Evolutionary conservation across 2,329 filamentous ascomycete genomes (phyloP), one percentile per base, ranked within the genome.

Genomic region (Colletotrichum kahawae): DNA sequence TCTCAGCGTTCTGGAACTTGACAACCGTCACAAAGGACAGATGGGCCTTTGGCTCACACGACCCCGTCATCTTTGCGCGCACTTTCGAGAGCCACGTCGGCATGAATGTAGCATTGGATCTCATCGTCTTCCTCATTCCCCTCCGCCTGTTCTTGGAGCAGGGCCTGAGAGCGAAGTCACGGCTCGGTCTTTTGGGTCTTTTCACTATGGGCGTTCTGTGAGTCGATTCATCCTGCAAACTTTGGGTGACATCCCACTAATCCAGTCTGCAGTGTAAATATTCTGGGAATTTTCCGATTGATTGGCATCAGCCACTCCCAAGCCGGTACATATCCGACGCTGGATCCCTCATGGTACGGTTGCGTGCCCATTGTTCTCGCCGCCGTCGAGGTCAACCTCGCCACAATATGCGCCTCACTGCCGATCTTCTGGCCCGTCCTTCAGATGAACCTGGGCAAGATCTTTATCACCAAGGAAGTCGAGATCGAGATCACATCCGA

Each of bases 381-480:
- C 1, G 79, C 78, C 0, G 77, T 84, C 66, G 83, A 85, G 66
- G 79, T 84, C 66, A 80, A 84, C 71, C 34, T 76, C 16, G 74
- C 74, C 6, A 74, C 74, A 4, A 76, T 76, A 1, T 76, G 74
- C 31, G 74, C 70, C 4, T 76, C 74, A 10, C 9, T 76, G 3
- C 74, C 74, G 12, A 71, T 76, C 21, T 76, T 76, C 13, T 76
- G 74, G 74, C 74, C 74, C 3, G 77, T 82, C 9, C 70, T 85
- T 5, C 77, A 78, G 21, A 76, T 81, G 27, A 74, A 71, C 10
- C 43, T 83, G 38, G 80, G 79, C 70, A 78, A 72, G 38, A 84
- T 85, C 73, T 83, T 84, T 72, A 80, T 85, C 16, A 84, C 83
- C 16, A 81, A 81, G 14, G 83, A 85, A 65, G 80, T 84, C 59